Conservation (phyloP, 169 alveolate species). For the Babesia microti region DNA sequence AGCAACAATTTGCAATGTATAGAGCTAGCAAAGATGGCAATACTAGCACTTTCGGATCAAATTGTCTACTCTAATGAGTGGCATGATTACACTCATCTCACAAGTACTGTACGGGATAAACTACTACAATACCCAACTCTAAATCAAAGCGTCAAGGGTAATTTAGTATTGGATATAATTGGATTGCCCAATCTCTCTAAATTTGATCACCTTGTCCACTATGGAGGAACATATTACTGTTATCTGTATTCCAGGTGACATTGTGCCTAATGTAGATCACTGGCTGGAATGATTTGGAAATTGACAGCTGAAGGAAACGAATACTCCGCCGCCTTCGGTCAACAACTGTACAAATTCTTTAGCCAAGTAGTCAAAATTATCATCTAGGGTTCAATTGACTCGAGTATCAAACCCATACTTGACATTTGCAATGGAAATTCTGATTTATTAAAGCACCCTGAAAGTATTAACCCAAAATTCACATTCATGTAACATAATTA, state of each 20-base stretch:
- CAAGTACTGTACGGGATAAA: too few species aligned
- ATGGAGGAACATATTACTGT: constrained; percentile 58
- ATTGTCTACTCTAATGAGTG: too few species aligned
- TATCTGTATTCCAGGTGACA: constrained; percentile 49
- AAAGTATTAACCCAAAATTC: too few species aligned
- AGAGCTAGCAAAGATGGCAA: too few species aligned
- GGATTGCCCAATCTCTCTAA: constrained; percentile 45
- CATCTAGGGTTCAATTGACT: constrained; percentile 40
- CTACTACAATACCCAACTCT: too few species aligned
- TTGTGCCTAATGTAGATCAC: constrained; percentile 9
- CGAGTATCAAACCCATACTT: constrained; percentile 22
- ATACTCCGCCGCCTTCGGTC: constrained; percentile 13
- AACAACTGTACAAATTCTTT: constrained; percentile 14
- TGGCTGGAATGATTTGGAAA: constrained; percentile 38
- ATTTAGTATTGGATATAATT: constrained; percentile 6
- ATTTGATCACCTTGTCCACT: constrained; percentile 56
- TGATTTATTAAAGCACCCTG: too few species aligned
- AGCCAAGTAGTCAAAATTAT: constrained; percentile 10
- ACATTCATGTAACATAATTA: too few species aligned
- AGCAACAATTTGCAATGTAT: too few species aligned
- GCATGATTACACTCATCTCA: too few species aligned
- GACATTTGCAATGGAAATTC: too few species aligned
- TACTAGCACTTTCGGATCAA: too few species aligned
- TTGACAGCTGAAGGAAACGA: constrained; percentile 9
- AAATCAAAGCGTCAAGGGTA: too few species aligned